Evolutionary conservation across 2,329 filamentous ascomycete species (phyloP).

Genomic region (Pseudopithomyces chartarum): DNA sequence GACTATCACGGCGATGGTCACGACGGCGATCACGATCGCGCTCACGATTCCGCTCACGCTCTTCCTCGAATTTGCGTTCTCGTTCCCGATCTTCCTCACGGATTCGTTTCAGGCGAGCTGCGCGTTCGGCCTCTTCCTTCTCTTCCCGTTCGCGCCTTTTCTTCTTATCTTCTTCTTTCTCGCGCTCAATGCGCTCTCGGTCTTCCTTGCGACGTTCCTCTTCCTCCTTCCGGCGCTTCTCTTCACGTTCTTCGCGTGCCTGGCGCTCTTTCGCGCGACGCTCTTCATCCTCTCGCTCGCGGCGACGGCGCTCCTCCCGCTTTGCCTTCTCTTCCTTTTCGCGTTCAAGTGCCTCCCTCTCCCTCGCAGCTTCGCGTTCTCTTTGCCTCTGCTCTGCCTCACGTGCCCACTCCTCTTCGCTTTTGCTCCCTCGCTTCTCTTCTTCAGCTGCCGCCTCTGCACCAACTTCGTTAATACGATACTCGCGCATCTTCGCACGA

Average conservation of each 20-base stretch:
- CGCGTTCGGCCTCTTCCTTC: conserved; percentile 50
- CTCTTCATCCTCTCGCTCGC: conserved; percentile 54
- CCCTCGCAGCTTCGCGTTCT: conserved; percentile 65
- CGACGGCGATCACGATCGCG: conserved; percentile 54
- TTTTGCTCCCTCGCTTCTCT: conserved; percentile 68
- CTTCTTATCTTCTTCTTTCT: conserved; percentile 59
- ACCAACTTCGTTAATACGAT: conserved; percentile 71
- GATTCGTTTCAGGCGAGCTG: conserved; percentile 49
- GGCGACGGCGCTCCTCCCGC: conserved; percentile 61
- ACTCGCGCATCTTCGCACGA: conserved; percentile 70
- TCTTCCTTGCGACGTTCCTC: conserved; percentile 39
- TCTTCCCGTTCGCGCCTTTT: conserved; percentile 51
- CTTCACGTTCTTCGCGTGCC: conserved; percentile 54
- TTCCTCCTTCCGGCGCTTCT: conserved; percentile 41
- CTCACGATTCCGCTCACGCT: conserved; percentile 38
- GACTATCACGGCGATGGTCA: conserved; percentile 52
- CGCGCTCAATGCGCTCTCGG: conserved; percentile 35
- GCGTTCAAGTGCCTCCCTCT: conserved; percentile 63
- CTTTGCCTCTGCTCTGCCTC: conserved; percentile 66
- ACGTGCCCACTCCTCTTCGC: conserved; percentile 73
- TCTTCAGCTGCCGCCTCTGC: conserved; percentile 71
- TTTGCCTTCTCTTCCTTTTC: conserved; percentile 58
- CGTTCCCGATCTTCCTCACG: conserved; percentile 52
- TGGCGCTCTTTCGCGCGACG: conserved; percentile 52
- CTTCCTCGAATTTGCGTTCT: background rate